Evolutionary conservation across 345 rosid genomes (phyloP).

Genomic region (Camelina laxa): DNA sequence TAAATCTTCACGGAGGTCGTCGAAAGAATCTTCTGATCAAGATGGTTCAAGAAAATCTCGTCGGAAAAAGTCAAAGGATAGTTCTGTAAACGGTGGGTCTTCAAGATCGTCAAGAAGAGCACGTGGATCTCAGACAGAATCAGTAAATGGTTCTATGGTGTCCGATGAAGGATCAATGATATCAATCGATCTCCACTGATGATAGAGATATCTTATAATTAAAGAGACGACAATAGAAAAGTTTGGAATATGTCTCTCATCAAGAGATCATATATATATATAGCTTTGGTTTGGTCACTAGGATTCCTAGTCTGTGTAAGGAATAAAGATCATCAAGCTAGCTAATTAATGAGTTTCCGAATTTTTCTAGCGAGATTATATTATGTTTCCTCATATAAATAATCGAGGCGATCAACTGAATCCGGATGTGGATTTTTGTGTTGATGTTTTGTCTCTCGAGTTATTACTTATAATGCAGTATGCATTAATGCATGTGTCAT

Average conservation of each 20-base stretch:
- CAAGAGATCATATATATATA: neutral
- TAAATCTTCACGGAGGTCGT: constrained; percentile 34
- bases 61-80: constrained; percentile 55
- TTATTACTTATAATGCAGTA: too few species aligned
- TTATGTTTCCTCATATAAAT: neutral
- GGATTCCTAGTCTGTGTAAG: too few species aligned
- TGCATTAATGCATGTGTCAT: too few species aligned
- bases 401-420: too few species aligned
- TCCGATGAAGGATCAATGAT: constrained; percentile 26
- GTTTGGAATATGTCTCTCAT: neutral
- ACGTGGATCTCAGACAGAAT: constrained; percentile 32
- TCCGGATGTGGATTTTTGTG: too few species aligned
- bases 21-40: constrained; percentile 39
- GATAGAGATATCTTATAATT: neutral
- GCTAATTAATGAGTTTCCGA: neutral
- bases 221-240: neutral
- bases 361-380: neutral
- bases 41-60: constrained; percentile 53
- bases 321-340: neutral
- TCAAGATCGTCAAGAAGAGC: constrained; percentile 46
- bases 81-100: constrained; percentile 38
- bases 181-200: constrained; percentile 15
- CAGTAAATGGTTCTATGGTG: constrained; percentile 8
- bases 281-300: constrained; percentile 18
- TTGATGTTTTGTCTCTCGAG: too few species aligned